These are phyloP conservation scores for Saksenaea vasiformis DNA, from an alignment of 371 early-diverging fungal genomes.

Conservation along the genomic window DNA sequence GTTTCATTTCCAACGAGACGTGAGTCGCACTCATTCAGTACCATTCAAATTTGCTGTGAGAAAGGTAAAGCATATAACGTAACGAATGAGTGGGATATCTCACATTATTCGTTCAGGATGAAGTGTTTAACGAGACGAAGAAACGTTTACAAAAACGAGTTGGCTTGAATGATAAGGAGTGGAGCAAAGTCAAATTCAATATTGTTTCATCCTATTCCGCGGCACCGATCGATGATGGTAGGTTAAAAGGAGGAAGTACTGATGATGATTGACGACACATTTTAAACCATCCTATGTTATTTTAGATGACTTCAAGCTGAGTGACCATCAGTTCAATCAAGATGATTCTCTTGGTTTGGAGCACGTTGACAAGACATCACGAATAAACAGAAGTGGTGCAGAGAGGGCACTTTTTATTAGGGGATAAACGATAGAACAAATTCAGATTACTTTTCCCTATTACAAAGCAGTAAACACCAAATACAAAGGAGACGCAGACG, in stretches of 20 bases:
- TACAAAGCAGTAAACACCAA: background rate
- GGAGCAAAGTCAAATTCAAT: slow-evolving; percentile 73
- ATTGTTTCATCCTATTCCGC: slow-evolving; percentile 40
- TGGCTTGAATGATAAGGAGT: slow-evolving; percentile 87
- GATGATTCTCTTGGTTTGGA: slow-evolving; percentile 70
- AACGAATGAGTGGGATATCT: too few species aligned
- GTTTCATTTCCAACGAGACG: slow-evolving; percentile 77
- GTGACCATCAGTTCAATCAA: slow-evolving; percentile 41
- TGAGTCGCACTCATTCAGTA: slow-evolving; percentile 71
- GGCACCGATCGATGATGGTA: slow-evolving; percentile 53
- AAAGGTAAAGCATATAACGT: too few species aligned
- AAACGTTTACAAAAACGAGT: slow-evolving; percentile 70
- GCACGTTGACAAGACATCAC: slow-evolving; percentile 64
- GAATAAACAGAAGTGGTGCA: slow-evolving; percentile 41
- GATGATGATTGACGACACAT: slow-evolving; percentile 6
- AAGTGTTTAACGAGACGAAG: slow-evolving; percentile 70
- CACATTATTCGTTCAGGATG: slow-evolving; percentile 47
- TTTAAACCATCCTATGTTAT: slow-evolving; percentile 12
- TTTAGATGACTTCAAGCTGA: slow-evolving; percentile 53
- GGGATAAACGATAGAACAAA: slow-evolving; percentile 32
- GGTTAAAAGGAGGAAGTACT: slow-evolving; percentile 13
- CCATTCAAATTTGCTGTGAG: slow-evolving; percentile 79
- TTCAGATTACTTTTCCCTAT: background rate
- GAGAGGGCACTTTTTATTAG: slow-evolving; percentile 57
- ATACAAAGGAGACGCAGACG: background rate